Conservation (phyloP, 2,329 filamentous ascomycete species). For the Gaeumannomyces tritici region DNA sequence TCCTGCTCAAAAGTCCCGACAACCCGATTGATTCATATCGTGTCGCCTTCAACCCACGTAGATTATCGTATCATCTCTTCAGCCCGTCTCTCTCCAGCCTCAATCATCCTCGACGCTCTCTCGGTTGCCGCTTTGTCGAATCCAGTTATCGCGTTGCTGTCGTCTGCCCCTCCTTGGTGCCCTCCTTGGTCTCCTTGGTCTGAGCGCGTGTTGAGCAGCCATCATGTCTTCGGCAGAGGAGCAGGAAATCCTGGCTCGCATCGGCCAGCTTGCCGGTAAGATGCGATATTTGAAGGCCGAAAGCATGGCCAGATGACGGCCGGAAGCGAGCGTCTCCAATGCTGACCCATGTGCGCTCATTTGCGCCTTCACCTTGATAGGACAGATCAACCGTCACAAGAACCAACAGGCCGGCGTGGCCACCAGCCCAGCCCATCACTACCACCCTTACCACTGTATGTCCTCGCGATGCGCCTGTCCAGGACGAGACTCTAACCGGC, state of each 20-base stretch:
- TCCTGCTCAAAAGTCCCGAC: too few relatives aligned
- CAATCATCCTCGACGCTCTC: too few relatives aligned
- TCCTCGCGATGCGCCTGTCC: constrained; percentile 6
- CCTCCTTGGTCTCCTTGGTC: too few relatives aligned
- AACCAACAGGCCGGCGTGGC: constrained; percentile 42
- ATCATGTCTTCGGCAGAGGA: constrained; percentile 34
- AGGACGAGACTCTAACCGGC: not conserved
- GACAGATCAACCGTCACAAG: constrained; percentile 74
- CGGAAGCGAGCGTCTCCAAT: not conserved
- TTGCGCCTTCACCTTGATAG: constrained; percentile 28
- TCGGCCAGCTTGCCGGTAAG: constrained; percentile 40
- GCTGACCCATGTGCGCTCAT: not conserved
- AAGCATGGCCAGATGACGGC: constrained; percentile 6
- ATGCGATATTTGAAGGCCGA: too few relatives aligned
- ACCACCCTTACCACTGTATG: constrained; percentile 25
- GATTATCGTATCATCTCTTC: too few relatives aligned
- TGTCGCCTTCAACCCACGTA: too few relatives aligned
- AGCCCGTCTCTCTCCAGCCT: too few relatives aligned
- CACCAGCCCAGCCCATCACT: constrained; percentile 15
- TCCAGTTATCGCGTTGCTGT: too few relatives aligned
- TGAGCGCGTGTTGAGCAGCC: not conserved
- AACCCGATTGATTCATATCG: too few relatives aligned
- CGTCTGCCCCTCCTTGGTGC: not conserved
- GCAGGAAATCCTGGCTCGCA: constrained; percentile 42
- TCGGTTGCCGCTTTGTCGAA: too few relatives aligned